These are phyloP conservation scores for Russula brevipes DNA, from an alignment of 768 basidiomycete genomes.

Conservation along the genomic window DNA sequence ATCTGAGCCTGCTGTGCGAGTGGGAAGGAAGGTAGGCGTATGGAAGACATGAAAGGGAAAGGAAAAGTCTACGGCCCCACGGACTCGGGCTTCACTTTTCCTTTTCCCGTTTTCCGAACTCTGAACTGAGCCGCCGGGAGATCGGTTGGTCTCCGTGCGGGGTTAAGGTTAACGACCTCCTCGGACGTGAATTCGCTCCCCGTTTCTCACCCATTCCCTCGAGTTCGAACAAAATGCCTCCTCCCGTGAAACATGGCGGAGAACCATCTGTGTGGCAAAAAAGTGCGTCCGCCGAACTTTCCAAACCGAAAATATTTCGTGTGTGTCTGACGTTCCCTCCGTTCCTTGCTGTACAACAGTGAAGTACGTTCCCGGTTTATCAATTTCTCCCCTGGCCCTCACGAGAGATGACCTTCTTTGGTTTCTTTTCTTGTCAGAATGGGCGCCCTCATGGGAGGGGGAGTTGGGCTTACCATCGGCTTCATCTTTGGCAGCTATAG, in stretches of 20 bases:
- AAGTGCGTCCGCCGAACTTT: conserved; percentile 19
- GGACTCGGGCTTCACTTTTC: no score
- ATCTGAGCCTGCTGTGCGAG: conserved; percentile 81
- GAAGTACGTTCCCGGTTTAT: conserved; percentile 43
- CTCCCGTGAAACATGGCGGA: conserved; percentile 20
- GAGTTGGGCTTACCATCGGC: conserved; percentile 93
- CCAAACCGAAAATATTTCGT: conserved; percentile 2
- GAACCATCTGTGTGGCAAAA: conserved; percentile 27
- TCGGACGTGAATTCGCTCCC: not conserved
- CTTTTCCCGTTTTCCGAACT: no score
- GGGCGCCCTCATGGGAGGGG: conserved; percentile 89
- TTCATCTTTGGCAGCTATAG: conserved; percentile 96
- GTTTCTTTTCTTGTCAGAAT: conserved; percentile 47
- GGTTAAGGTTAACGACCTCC: no score
- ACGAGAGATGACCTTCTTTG: not conserved
- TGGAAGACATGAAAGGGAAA: conserved; percentile 2
- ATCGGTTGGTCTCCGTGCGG: no score
- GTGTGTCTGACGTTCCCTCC: not conserved
- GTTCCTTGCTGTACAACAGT: conserved; percentile 36
- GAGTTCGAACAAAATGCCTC: conserved; percentile 2
- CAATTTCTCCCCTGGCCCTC: conserved; percentile 5
- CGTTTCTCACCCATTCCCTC: not conserved
- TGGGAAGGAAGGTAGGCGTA: conserved; percentile 46
- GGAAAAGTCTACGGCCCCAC: not conserved
- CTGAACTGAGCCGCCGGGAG: no score